A percentile compares a stretch with the other conserved stretches of the same genome.
These are phyloP conservation scores for Collybia sordida DNA, from an alignment of 768 basidiomycete genomes.

Conservation along the genomic window DNA sequence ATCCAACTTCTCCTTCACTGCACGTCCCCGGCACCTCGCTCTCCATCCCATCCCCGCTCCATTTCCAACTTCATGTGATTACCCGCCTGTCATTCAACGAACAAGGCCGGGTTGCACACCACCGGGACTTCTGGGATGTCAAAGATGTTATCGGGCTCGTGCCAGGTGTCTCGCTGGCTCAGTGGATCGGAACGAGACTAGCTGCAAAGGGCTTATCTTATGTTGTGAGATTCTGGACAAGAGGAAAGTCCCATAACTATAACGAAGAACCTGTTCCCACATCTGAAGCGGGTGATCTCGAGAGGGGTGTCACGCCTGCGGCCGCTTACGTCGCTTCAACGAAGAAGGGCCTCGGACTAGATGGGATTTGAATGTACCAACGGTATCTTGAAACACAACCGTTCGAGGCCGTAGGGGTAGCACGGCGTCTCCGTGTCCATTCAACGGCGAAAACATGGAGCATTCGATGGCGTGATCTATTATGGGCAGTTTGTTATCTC, in stretches of 20 bases:
- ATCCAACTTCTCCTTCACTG: slow-evolving; percentile 45
- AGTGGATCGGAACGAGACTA: slow-evolving; percentile 69
- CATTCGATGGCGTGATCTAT: slow-evolving; percentile 14
- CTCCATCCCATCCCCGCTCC: slow-evolving; percentile 67
- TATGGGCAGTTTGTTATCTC: slow-evolving; percentile 7
- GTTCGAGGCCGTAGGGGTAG: slow-evolving; percentile 4
- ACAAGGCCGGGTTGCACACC: slow-evolving; percentile 75
- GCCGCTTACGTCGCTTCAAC: slow-evolving; percentile 12
- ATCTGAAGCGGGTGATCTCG: slow-evolving; percentile 9
- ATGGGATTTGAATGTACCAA: slow-evolving; percentile 11
- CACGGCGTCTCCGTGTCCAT: neutral
- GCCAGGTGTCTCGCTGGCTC: slow-evolving; percentile 63
- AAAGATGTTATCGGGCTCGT: slow-evolving; percentile 74
- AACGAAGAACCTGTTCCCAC: slow-evolving; percentile 8
- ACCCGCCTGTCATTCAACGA: slow-evolving; percentile 80
- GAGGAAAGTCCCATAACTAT: slow-evolving; percentile 9
- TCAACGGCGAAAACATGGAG: slow-evolving; percentile 7
- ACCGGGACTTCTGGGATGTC: slow-evolving; percentile 81
- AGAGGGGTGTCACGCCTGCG: slow-evolving; percentile 14
- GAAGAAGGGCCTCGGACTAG: slow-evolving; percentile 21
- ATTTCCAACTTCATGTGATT: slow-evolving; percentile 68
- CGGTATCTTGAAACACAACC: slow-evolving; percentile 9
- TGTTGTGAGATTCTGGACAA: slow-evolving; percentile 32
- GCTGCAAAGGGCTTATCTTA: slow-evolving; percentile 57
- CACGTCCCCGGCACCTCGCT: slow-evolving; percentile 59